These are phyloP conservation scores for Nemania abortiva DNA, from an alignment of 2,329 filamentous ascomycete genomes.

Conservation along the genomic window DNA sequence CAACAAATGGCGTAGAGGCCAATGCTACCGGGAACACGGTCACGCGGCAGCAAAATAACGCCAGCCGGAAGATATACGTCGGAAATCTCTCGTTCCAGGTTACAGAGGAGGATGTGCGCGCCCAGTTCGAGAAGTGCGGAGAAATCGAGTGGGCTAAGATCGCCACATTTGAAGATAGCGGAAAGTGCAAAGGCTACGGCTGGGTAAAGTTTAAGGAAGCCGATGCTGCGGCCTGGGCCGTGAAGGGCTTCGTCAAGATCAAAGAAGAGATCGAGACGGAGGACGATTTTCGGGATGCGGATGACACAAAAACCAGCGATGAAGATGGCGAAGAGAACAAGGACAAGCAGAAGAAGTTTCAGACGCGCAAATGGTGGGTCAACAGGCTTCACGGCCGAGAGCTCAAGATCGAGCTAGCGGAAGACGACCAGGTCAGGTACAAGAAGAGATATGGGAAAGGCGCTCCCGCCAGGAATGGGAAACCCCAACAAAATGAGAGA, in stretches of 20 bases:
- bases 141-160: slow-evolving; percentile 85
- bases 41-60: slow-evolving; percentile 57
- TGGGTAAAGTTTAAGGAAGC: slow-evolving; percentile 93
- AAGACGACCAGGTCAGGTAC: slow-evolving; percentile 89
- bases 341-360: slow-evolving; percentile 66
- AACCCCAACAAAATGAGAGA: slow-evolving; percentile 53
- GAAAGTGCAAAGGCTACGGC: slow-evolving; percentile 97
- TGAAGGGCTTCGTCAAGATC: slow-evolving; percentile 83
- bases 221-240: slow-evolving; percentile 78
- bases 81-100: slow-evolving; percentile 88
- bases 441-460: slow-evolving; percentile 93
- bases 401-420: slow-evolving; percentile 91
- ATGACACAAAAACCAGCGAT: slow-evolving; percentile 52
- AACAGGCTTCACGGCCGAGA: slow-evolving; percentile 84
- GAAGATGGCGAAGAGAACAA: slow-evolving; percentile 56
- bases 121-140: slow-evolving; percentile 89
- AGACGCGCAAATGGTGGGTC: slow-evolving; percentile 82
- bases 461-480: slow-evolving; percentile 61
- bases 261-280: slow-evolving; percentile 73
- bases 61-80: slow-evolving; percentile 88
- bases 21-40: slow-evolving; percentile 38
- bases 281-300: slow-evolving; percentile 66
- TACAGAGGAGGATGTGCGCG: slow-evolving; percentile 81
- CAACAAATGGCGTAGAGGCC: slow-evolving; percentile 47
- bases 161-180: slow-evolving; percentile 94